phyloP scores from a whole-genome alignment of 2,329 filamentous ascomycete genomes.

The Hypocrella siamensis region DNA sequence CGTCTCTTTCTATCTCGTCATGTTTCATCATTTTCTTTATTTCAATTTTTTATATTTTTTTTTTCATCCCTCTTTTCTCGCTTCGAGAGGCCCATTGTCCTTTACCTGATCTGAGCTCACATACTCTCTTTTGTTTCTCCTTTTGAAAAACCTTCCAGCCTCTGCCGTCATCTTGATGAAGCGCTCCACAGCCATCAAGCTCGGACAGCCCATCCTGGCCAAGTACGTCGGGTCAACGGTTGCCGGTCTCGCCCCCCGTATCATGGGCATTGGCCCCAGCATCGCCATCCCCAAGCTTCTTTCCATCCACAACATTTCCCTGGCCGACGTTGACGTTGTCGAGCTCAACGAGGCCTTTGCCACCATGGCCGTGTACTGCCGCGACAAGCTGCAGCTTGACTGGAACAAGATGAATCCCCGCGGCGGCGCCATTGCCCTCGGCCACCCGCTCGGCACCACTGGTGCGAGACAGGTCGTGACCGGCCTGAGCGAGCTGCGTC shows the following conservation, averaged over 20 bases:
- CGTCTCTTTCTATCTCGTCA: slow-evolving; percentile 10
- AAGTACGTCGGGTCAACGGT: slow-evolving; percentile 91
- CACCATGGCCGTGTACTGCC: slow-evolving; percentile 92
- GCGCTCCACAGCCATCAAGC: slow-evolving; percentile 71
- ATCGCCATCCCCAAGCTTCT: slow-evolving; percentile 72
- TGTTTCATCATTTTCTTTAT: slow-evolving; percentile 3
- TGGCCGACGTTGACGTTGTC: slow-evolving; percentile 75
- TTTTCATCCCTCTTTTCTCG: too few relatives aligned
- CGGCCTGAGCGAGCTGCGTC: slow-evolving; percentile 68
- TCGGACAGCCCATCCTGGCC: slow-evolving; percentile 80
- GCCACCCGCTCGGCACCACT: slow-evolving; percentile 68
- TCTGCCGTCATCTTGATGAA: slow-evolving; percentile 89
- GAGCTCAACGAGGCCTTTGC: slow-evolving; percentile 98
- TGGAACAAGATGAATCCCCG: slow-evolving; percentile 66
- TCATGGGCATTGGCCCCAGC: slow-evolving; percentile 89
- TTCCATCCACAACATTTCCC: slow-evolving; percentile 56
- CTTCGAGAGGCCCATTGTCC: too few relatives aligned
- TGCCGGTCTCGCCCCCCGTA: slow-evolving; percentile 75
- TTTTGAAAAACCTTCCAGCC: slow-evolving; percentile 25
- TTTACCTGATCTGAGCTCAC: too few relatives aligned
- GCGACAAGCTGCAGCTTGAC: slow-evolving; percentile 55
- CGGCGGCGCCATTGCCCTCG: slow-evolving; percentile 70
- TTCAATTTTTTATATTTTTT: too few relatives aligned
- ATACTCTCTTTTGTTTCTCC: too few relatives aligned
- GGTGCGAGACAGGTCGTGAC: slow-evolving; percentile 76